Evolutionary conservation across 2,329 filamentous ascomycete species (phyloP), one percentile per base, ranked within the genome.

Genomic region (Beauveria australis): DNA sequence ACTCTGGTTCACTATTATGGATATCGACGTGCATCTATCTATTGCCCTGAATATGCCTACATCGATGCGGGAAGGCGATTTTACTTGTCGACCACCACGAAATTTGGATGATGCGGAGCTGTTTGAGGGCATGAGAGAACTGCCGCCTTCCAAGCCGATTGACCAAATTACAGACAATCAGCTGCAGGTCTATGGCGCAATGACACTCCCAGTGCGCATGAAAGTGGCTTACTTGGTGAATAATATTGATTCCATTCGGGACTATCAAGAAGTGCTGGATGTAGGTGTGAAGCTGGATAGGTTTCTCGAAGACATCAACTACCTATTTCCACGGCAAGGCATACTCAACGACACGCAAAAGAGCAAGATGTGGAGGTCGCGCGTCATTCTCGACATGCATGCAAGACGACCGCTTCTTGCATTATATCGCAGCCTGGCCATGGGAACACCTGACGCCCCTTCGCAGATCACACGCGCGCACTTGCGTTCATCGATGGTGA

Each of bases 1-100:
- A 62, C 67, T 84, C 26, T 84, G 81, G 81, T 82, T 77, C 55
- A 81, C 80, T 3, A 78, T 84, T 46, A 70, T 83, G 43, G 81
- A 84, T 63, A 78, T 84, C 70, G 81, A 84, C 64, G 70, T 83
- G 41, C 80, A 83, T 64, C 74, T 81, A 47, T 81, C 81, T 1
- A 75, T 83, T 53, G 76, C 78, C 24, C 78, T 78, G 67, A 80
- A 78, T 64, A 69, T 84, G 57, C 81, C 81, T 0, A 79, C 75
- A 47, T 71, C 79, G 16, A 74, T 83, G 6, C 75, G 80, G 2
- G 78, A 81, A 7, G 79, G 77, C 10, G 81, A 84, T 67, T 83
- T 78, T 62, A 80, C 79, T 0, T 83, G 80, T 67, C 72, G 70
- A 10, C 77, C 81, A 2, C 81, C 81, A 5, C 74, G 78, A 44